Percentiles rank a stretch among this genome's conserved stretches.
phyloP scores from a whole-genome alignment of 1,284 basidiomycete genomes.

The Pterula multifida region DNA sequence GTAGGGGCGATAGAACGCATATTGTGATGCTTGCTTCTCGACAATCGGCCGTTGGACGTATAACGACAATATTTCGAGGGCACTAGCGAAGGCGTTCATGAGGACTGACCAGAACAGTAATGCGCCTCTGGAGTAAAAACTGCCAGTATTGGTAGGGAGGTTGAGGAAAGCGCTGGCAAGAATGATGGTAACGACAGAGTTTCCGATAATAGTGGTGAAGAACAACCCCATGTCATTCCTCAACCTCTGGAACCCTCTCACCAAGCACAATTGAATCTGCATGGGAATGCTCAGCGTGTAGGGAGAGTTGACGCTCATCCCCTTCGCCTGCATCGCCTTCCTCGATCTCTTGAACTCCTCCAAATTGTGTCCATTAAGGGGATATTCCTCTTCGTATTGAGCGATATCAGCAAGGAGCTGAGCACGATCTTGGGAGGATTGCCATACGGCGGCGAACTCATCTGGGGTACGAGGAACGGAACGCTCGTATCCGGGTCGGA shows the following conservation, averaged over 20 bases:
- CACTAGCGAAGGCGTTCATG: constrained; percentile 12
- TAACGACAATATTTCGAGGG: constrained; percentile 10
- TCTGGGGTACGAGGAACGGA: constrained; percentile 1
- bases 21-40: neutral
- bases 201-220: constrained; percentile 13
- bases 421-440: neutral
- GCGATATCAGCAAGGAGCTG: neutral
- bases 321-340: constrained; percentile 5
- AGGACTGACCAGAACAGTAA: constrained; percentile 20
- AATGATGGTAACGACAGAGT: constrained; percentile 22
- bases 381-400: constrained; percentile 1
- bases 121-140: constrained; percentile 38
- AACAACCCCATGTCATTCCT: constrained; percentile 12
- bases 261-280: constrained; percentile 45
- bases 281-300: constrained; percentile 19
- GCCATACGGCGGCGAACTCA: neutral
- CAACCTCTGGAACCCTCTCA: constrained; percentile 42
- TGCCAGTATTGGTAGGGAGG: constrained; percentile 26
- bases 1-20: constrained; percentile 1
- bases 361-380: constrained; percentile 4
- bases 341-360: constrained; percentile 5
- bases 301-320: constrained; percentile 4
- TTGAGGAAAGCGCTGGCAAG: constrained; percentile 41
- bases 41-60: constrained; percentile 3
- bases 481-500: neutral